Percentiles rank a stretch among this genome's conserved stretches.
These are phyloP conservation scores for Penicillium herquei DNA, from an alignment of 495 filamentous ascomycete species.

Conservation along the genomic window DNA sequence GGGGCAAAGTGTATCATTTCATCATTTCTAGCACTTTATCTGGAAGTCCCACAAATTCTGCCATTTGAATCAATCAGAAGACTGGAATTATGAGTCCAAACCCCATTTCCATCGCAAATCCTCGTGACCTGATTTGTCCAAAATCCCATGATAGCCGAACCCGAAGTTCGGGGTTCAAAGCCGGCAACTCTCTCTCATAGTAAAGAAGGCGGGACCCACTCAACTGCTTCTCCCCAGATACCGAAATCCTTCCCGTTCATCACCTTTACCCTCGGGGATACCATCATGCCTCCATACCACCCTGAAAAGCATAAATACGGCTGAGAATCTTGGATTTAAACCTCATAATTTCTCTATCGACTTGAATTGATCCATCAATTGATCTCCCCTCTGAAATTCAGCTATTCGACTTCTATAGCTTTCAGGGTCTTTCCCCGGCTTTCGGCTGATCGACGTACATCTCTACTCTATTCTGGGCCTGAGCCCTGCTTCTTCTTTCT, in stretches of 20 bases:
- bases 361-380: neutral
- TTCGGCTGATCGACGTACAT: constrained; percentile 1
- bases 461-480: neutral
- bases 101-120: neutral
- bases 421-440: neutral
- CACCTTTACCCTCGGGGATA: constrained; percentile 34
- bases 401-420: neutral
- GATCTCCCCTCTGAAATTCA: neutral
- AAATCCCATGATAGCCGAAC: neutral
- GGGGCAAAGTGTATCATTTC: too few relatives aligned
- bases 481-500: neutral
- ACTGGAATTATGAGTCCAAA: neutral
- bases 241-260: constrained; percentile 30
- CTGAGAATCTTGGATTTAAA: neutral
- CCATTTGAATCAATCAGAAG: neutral
- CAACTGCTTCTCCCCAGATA: constrained; percentile 22
- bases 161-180: constrained; percentile 4
- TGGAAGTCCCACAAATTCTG: neutral
- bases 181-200: constrained; percentile 8
- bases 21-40: too few relatives aligned
- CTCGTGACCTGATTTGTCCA: neutral
- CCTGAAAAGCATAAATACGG: constrained; percentile 13
- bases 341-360: neutral
- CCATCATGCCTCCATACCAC: neutral
- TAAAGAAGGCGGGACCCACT: neutral